phyloP scores from a whole-genome alignment of 2,329 filamentous ascomycete genomes.

The Fusarium sambucinum region DNA sequence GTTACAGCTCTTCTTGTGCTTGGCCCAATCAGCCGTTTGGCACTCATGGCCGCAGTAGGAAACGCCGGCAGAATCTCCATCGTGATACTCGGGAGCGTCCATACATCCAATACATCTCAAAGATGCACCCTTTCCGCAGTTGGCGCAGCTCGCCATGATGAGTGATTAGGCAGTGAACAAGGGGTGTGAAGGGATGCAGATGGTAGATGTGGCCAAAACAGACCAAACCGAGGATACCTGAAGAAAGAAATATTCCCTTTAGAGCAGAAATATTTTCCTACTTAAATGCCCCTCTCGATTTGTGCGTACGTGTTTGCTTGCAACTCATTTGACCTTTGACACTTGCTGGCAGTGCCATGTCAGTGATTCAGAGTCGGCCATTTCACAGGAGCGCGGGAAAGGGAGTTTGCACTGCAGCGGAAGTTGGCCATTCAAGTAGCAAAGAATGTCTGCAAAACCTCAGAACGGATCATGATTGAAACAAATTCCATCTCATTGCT shows the following conservation, averaged over 20 bases:
- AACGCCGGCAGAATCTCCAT: conserved; percentile 13
- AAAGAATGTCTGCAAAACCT: neutral
- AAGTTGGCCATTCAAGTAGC: neutral
- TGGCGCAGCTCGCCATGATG: conserved; percentile 20
- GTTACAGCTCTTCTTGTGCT: conserved; percentile 21
- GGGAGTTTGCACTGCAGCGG: neutral
- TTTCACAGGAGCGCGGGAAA: neutral
- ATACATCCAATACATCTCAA: conserved; percentile 10
- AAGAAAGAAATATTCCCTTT: neutral
- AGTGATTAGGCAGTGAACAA: neutral
- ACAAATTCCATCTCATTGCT: neutral
- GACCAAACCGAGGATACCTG: neutral
- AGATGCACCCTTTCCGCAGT: conserved; percentile 17
- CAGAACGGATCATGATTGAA: neutral
- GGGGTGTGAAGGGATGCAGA: neutral
- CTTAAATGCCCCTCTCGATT: neutral
- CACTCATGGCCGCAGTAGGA: conserved; percentile 32
- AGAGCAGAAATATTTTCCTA: neutral
- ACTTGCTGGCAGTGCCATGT: neutral
- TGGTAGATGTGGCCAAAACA: neutral
- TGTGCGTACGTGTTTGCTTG: neutral
- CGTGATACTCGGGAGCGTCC: conserved; percentile 21
- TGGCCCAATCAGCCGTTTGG: conserved; percentile 12
- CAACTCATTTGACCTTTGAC: neutral
- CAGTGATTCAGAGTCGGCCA: neutral